Base-by-base conservation (phyloP, 2,329 filamentous ascomycete genomes). In the Diaporthe sp. region DNA sequence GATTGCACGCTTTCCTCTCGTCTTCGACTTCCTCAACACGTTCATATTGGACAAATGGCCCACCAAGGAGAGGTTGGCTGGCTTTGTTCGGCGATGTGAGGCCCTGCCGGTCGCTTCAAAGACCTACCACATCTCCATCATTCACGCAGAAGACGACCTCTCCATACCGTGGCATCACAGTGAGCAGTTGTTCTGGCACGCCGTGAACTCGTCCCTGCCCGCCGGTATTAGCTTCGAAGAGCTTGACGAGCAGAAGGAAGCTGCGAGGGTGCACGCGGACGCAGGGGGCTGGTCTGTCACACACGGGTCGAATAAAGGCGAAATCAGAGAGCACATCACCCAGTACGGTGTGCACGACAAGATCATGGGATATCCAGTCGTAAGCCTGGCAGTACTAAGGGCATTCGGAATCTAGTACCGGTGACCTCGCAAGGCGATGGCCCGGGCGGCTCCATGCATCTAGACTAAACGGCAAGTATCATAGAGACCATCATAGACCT, bases 301-400 rank as follows among this genome's bases (percentile, higher is more conserved):
- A 71, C 87, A 87, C 84, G 80, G 78, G 61, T 88, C 87, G 0
- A 76, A 81, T 13, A 84, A 84, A 44, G 90, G 90, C 1, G 73
- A 87, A 0, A 84, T 92, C n/a, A 82, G 87, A 71, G 86, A 91
- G 78, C 85, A 91, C 70, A 88, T 92, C 9, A 75, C 90, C 7
- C 89, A 89, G 80, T 87, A 88, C 77, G 90, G 90, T 0, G 80
- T 90, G 22, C 90, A 92, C 73, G 90, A 92, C 81, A 84, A 86
- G 47, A 86, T 90, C 67, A 91, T 92, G 90, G 87, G 87, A 5
- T 89, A 90, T 80, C 88, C 89, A 0, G 83, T 89, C 6, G 85
- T 90, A 0, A 88, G 86, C 55, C 79, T 89, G 75, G 89, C 90
- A 2, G 83, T 91, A 12, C 84, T 87, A 78, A 83, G 85, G 10